These are phyloP conservation scores for Pseudogymnoascus sp. DNA, from an alignment of 2,329 filamentous ascomycete genomes.

Conservation along the genomic window DNA sequence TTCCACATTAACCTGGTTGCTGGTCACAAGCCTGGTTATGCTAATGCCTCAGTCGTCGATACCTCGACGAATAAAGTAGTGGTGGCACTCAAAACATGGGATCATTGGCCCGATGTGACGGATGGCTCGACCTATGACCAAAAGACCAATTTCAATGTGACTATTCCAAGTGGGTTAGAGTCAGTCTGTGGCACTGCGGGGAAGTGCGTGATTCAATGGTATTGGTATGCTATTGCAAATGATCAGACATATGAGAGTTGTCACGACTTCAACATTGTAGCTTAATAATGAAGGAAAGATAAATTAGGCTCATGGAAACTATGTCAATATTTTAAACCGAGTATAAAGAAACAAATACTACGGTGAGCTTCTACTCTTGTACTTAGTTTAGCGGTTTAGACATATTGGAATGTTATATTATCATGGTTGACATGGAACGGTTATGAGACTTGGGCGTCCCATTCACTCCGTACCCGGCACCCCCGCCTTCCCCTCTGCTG, in stretches of 20 bases:
- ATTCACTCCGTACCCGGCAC: neutral
- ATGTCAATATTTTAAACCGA: neutral
- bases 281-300: neutral
- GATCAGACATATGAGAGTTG: neutral
- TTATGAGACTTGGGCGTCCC: neutral
- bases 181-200: slow-evolving; percentile 18
- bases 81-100: neutral
- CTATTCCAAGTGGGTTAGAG: neutral
- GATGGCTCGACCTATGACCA: neutral
- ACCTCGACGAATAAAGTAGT: neutral
- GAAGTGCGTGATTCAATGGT: slow-evolving; percentile 18
- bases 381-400: neutral
- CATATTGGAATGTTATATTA: neutral
- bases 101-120: slow-evolving; percentile 12
- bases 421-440: neutral
- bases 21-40: slow-evolving; percentile 9
- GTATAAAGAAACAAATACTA: neutral
- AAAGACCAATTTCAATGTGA: neutral
- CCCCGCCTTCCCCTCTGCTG: neutral
- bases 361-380: neutral
- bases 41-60: neutral
- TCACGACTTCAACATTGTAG: slow-evolving; percentile 11
- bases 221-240: neutral
- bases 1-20: slow-evolving; percentile 33
- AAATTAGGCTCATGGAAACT: neutral